These are phyloP conservation scores for Xylaria sp. DNA, from an alignment of 2,329 filamentous ascomycete genomes.

Conservation along the genomic window DNA sequence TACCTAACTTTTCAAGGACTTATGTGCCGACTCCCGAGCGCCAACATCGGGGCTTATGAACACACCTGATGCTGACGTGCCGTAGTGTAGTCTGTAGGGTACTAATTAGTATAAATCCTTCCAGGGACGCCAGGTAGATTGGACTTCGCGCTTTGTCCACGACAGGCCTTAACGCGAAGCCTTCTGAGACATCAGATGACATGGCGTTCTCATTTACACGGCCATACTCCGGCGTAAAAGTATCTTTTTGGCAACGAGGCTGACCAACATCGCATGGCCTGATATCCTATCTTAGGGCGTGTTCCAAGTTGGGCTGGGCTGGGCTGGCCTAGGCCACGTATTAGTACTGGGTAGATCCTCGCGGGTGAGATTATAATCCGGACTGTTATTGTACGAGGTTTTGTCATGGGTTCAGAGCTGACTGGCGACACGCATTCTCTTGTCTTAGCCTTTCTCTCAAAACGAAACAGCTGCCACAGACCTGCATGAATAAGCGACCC, in stretches of 20 bases:
- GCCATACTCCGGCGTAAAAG: constrained; percentile 11
- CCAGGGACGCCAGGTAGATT: too few species aligned
- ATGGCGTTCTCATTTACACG: constrained; percentile 1
- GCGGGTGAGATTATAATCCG: constrained; percentile 13
- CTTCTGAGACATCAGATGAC: not conserved
- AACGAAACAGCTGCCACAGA: not conserved
- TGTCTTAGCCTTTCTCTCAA: not conserved
- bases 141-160: not conserved
- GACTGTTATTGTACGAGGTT: constrained; percentile 3
- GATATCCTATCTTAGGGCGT: not conserved
- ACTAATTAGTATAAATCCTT: constrained; percentile 5
- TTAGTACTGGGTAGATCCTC: not conserved
- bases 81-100: not conserved
- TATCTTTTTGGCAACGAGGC: not conserved
- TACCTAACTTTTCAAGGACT: not conserved
- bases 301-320: not conserved
- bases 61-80: not conserved
- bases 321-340: not conserved
- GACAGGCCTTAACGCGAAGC: not conserved
- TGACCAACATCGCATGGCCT: not conserved
- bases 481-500: constrained; percentile 24
- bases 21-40: not conserved
- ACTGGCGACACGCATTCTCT: not conserved
- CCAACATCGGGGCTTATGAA: not conserved
- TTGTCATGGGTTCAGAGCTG: constrained; percentile 1